Evolutionary conservation across 2,329 filamentous ascomycete genomes (phyloP), one percentile per base, ranked within the genome.

Genomic region (Penicillium griseofulvum): DNA sequence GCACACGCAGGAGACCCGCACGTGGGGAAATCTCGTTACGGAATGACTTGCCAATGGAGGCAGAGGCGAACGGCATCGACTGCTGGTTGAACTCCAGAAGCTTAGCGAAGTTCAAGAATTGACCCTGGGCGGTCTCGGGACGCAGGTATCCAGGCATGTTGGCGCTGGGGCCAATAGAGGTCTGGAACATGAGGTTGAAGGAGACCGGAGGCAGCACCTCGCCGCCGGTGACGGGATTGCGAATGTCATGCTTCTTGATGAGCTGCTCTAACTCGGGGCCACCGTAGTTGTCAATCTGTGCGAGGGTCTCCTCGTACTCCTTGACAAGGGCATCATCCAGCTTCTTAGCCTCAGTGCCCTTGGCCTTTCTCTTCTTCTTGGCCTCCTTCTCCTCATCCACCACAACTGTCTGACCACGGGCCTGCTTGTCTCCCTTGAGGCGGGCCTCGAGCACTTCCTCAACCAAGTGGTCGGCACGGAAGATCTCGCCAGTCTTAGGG

Each of bases 121-220:
- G 94, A 62, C 94, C 94, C 81, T 99, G 94, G 4, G 94, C 94
- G 29, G 94, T 99, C 78, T 99, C 94, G 41, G 94, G 94, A 52
- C 92, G 85, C 55, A 97, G 81, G 74, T 91, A 97, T 52, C 90
- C 92, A 45, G 89, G 85, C 59, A 89, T 81, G 71, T 95, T 92
- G 75, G 89, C 89, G 78, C 90, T 95, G 54, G 93, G 92, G 59
- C 94, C 94, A 71, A 99, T 97, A 34, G 89, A 82, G 39, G 93
- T 97, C 76, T 93, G 88, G 82, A 97, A 99, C 94, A 99, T 99
- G 69, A 99, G 86, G 79, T 99, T 99, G 84, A 97, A 97, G 39
- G 91, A 82, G 48, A 96, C 88, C 4, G 94, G 94, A 29, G 89
- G 87, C 28, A 85, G 83, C 36, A 95, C 87, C 65, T 89, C 84